phyloP scores from a whole-genome alignment of 2,329 filamentous ascomycete species.

The Trichoderma guizhouense region DNA sequence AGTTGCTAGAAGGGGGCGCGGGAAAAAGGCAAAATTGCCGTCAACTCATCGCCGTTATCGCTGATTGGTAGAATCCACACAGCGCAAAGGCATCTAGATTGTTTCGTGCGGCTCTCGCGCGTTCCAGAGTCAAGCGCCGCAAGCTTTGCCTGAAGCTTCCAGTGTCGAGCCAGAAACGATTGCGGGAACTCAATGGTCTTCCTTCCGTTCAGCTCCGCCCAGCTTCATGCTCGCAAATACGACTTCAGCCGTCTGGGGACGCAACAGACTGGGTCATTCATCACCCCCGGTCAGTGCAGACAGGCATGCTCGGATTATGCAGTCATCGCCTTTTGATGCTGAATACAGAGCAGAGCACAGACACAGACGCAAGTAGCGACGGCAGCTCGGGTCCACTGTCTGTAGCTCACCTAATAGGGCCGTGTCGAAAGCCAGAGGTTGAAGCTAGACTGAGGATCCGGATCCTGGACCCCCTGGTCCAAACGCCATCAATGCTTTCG shows the following conservation, averaged over 20 bases:
- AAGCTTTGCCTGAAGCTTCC: background rate
- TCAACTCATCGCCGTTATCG: background rate
- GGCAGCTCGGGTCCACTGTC: background rate
- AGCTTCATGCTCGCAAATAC: background rate
- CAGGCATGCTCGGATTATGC: background rate
- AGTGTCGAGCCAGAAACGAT: background rate
- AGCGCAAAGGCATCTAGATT: background rate
- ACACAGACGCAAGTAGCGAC: background rate
- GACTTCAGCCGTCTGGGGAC: background rate
- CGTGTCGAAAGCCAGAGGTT: background rate
- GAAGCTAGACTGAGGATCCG: background rate
- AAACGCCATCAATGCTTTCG: background rate
- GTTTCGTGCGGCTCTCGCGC: background rate
- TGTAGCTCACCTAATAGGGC: background rate
- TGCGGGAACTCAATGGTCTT: background rate
- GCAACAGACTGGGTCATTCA: background rate
- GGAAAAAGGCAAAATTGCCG: background rate
- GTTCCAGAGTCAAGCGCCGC: background rate
- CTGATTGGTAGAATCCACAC: background rate
- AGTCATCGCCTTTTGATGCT: background rate
- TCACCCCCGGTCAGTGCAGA: background rate
- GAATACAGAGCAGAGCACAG: background rate
- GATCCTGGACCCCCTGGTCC: background rate
- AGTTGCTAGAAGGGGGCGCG: background rate
- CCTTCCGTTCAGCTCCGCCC: background rate